A percentile compares a stretch with the other conserved stretches of the same genome.
Conservation (phyloP, 2,329 filamentous ascomycete species). For the Colletotrichum acutatum region DNA sequence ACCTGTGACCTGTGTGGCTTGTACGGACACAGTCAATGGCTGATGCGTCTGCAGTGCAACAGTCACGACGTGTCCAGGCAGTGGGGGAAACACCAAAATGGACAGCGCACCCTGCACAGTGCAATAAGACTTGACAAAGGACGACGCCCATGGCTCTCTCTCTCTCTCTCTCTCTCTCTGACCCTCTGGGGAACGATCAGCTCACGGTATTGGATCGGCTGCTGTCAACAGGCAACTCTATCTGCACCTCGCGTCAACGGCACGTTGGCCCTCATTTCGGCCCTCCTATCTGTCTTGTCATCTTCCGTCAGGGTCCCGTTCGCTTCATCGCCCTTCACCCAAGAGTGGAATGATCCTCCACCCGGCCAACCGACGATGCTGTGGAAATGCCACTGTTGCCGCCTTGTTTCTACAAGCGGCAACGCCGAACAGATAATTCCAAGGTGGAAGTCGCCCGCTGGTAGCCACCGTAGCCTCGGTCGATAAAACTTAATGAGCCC, state of each 20-base stretch:
- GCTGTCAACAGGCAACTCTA: conserved; percentile 33
- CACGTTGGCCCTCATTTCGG: conserved; percentile 19
- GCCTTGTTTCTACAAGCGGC: conserved; percentile 26
- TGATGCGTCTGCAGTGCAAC: conserved; percentile 19
- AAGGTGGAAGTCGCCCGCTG: conserved; percentile 9
- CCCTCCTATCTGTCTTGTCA: not conserved
- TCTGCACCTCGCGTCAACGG: conserved; percentile 34
- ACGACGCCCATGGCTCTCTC: not conserved
- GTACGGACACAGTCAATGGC: not conserved
- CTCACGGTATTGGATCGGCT: conserved; percentile 26
- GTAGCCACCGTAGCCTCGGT: conserved; percentile 32
- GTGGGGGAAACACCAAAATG: not conserved
- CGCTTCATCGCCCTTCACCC: conserved; percentile 6
- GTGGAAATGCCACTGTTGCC: conserved; percentile 18
- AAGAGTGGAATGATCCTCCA: conserved; percentile 19
- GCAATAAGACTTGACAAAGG: conserved; percentile 6
- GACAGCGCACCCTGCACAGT: conserved; percentile 21
- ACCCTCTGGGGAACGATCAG: conserved; percentile 27
- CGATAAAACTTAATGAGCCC: conserved; percentile 11
- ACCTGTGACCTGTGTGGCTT: not conserved
- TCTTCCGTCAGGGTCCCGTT: conserved; percentile 20
- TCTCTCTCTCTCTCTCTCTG: not conserved
- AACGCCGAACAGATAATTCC: conserved; percentile 21
- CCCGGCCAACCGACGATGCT: conserved; percentile 6
- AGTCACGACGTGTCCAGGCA: not conserved